Conservation (phyloP, 2,329 filamentous ascomycete species). For the Teratosphaeria zuluensis region DNA sequence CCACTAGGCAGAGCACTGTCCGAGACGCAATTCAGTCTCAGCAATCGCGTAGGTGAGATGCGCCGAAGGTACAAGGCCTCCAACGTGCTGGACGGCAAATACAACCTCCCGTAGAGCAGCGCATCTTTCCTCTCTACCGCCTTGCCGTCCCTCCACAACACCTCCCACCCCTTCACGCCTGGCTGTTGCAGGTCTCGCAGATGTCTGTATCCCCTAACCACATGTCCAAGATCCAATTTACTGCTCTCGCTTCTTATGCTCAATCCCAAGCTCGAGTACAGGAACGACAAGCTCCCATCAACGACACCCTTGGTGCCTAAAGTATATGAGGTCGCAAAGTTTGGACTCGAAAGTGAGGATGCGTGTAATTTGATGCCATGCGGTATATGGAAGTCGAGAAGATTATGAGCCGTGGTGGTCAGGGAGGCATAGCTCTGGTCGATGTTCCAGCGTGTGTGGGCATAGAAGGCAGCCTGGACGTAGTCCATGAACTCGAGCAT, state of each 20-base stretch:
- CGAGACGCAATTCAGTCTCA: constrained; percentile 72
- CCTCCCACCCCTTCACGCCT: constrained; percentile 40
- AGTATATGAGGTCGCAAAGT: constrained; percentile 90
- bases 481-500: constrained; percentile 99
- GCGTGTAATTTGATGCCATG: constrained; percentile 75
- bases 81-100: constrained; percentile 73
- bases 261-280: constrained; percentile 82
- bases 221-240: constrained; percentile 62
- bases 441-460: constrained; percentile 76
- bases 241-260: constrained; percentile 59
- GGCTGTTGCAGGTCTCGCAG: constrained; percentile 49
- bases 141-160: constrained; percentile 43
- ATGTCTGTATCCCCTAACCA: constrained; percentile 75
- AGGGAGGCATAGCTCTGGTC: constrained; percentile 87
- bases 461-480: constrained; percentile 82
- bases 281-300: constrained; percentile 92
- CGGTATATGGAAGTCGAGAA: constrained; percentile 83
- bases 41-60: constrained; percentile 64
- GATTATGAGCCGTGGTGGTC: constrained; percentile 71
- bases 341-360: constrained; percentile 81
- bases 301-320: constrained; percentile 83
- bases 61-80: constrained; percentile 78
- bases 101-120: constrained; percentile 67
- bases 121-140: constrained; percentile 45
- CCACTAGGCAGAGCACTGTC: constrained; percentile 62